Base-by-base conservation (phyloP, 2,329 filamentous ascomycete genomes). In the Metarhizium anisopliae region DNA sequence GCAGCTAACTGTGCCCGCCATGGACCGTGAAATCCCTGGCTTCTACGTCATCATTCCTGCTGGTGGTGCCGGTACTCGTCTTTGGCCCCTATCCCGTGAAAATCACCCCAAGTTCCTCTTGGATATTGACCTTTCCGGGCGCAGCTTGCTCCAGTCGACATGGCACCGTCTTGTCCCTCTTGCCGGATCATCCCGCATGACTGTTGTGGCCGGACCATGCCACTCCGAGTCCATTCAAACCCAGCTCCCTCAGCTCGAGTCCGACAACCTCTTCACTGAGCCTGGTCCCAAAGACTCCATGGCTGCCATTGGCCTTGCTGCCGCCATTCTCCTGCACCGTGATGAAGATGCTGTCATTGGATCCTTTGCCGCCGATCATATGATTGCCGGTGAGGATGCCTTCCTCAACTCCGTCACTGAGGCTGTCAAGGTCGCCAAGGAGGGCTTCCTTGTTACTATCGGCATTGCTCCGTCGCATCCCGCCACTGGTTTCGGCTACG, bases 41-140 rank as follows among this genome's bases (percentile, higher is more conserved):
- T 64, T 64, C 55, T 64, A 63, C 54, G 62, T 63, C 51, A 62
- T 64, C 25, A 64, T 64, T 42, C 63, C 63, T 11, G 63, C 63
- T n/a, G 63, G 63, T 50, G 63, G 63, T 56, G 63, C 63, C 47
- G 63, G 63, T 30, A 64, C 63, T 55, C 63, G 63, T 56, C 60
- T 64, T 16, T 64, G 63, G 63, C 63, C 63, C 16, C 58, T 64
- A 42, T 64, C 63, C 11, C 62, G 63, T 32, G 61, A 64, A 59
- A 63, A 64, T 47, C 63, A 64, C 53, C 63, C 63, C 62, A 64
- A 64, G 55, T 64, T 64, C 47, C 58, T 64, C 51, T 58, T 64
- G 38, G 63, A 64, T 42, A 62, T 64, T 52, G 60, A 62, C 49
- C 61, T 64, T 11, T 63, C 59, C 8, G 63, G 63, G 25, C 62